Evolutionary conservation across 805 yeast species (phyloP), one percentile per base, ranked within the genome.

Genomic region (Starmerella scarabaei): DNA sequence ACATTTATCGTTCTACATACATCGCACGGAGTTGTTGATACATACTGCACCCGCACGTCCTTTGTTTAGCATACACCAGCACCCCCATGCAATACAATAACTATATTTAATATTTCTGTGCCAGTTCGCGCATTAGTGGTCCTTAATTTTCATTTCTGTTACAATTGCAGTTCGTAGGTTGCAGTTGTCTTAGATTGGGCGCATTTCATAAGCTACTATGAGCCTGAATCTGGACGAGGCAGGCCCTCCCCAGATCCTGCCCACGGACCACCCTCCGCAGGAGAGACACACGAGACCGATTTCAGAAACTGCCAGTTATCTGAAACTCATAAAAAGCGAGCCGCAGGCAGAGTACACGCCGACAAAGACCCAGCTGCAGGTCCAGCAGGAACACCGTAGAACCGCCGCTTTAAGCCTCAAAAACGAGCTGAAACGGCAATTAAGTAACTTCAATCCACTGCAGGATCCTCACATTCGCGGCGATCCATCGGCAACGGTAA

Each of bases 401-500:
- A 8, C 15, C 2, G 32, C 28, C 15, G 14, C 23, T 7, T 5
- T 5, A 9, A 21, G 53, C 48, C 32, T 55, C 52, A 33, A 49
- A 40, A 21, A 42, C 40, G 31, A 43, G 42, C 15, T 50, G 47
- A 29, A 50, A 53, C 37, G 54, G 52, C 38, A 46, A 54, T 21
- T 63, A 12, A 41, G 52, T 3, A 44, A 55, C 3, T 64, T 81
- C 80, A 59, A 73, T 38, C 84, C 86, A 0, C 55, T 58, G 3
- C 51, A 55, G 1, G 86, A 79, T 51, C 69, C 73, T 1, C 68
- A 75, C 32, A 63, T 75, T 12, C 57, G 61, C 16, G 80, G 79
- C 1, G 93, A 84, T 53, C 93, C 95, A 1, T 75, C 69, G 53
- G 65, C 67, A 43, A 88, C 96, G 0, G 66, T 88, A 3, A 84